A percentile compares a stretch with the other conserved stretches of the same genome.
phyloP scores from a whole-genome alignment of 768 basidiomycete genomes.

The Mycena albidolilacea region DNA sequence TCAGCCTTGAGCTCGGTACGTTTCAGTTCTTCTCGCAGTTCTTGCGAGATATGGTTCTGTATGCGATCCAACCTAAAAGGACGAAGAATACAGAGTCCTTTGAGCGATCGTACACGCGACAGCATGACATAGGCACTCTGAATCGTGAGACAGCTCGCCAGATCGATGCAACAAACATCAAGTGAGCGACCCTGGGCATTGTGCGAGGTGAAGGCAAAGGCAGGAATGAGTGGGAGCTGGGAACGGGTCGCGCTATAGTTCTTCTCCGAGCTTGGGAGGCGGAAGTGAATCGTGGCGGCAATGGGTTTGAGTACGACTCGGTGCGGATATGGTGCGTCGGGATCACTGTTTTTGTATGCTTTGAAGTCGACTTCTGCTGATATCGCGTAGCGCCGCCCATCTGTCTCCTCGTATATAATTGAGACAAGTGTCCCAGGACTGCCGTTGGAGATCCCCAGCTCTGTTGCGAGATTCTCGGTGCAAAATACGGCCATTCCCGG shows the following conservation, averaged over 20 bases:
- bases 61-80: too few relatives aligned
- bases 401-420: background rate
- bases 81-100: too few relatives aligned
- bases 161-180: background rate
- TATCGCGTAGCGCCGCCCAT: conserved; percentile 1
- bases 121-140: too few relatives aligned
- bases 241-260: background rate
- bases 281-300: background rate
- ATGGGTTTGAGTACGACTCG: background rate
- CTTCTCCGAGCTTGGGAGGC: background rate
- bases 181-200: background rate
- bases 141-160: background rate
- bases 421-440: background rate
- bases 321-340: background rate
- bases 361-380: background rate
- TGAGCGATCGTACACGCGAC: too few relatives aligned
- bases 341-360: background rate
- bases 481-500: conserved; percentile 11
- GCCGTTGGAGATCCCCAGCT: conserved; percentile 11
- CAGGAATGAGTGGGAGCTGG: conserved; percentile 8
- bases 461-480: conserved; percentile 24
- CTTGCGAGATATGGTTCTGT: too few relatives aligned
- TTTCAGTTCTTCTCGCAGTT: too few relatives aligned
- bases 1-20: too few relatives aligned
- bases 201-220: background rate